Evolutionary conservation across 1,284 basidiomycete species (phyloP).

Genomic region (Tremellales sp.): DNA sequence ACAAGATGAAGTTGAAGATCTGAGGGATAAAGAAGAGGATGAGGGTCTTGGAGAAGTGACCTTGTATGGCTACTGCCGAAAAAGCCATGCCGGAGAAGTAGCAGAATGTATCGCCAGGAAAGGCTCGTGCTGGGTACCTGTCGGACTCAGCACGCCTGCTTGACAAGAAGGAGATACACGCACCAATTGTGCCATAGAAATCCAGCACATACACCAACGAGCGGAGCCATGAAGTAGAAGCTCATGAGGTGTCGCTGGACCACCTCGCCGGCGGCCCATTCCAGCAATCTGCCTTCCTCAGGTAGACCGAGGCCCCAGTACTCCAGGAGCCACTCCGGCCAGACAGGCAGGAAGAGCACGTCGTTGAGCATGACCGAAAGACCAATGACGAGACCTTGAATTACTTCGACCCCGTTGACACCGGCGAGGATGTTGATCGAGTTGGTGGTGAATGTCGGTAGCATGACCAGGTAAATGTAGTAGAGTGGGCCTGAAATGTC

Average conservation of each 20-base stretch:
- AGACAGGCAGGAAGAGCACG: constrained; percentile 74
- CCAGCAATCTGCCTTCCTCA: constrained; percentile 34
- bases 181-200: constrained; percentile 94
- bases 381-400: constrained; percentile 89
- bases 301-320: constrained; percentile 66
- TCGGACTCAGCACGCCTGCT: not conserved
- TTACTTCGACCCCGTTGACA: constrained; percentile 92
- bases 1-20: constrained; percentile 94
- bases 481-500: constrained; percentile 84
- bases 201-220: constrained; percentile 82
- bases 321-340: constrained; percentile 61
- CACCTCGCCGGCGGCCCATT: constrained; percentile 59
- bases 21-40: constrained; percentile 96
- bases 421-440: constrained; percentile 99
- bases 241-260: constrained; percentile 91
- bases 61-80: constrained; percentile 90
- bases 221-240: constrained; percentile 91
- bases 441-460: constrained; percentile 97
- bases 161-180: constrained; percentile 38
- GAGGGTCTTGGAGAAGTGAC: constrained; percentile 95
- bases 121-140: constrained; percentile 92
- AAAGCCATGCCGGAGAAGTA: constrained; percentile 98
- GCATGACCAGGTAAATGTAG: constrained; percentile 91
- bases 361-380: constrained; percentile 88
- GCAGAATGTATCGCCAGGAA: constrained; percentile 96